Percentiles rank a stretch among this genome's conserved stretches.
Evolutionary conservation across 352 stramenopile species (phyloP).

Genomic region (Globisporangium mamillatum): DNA sequence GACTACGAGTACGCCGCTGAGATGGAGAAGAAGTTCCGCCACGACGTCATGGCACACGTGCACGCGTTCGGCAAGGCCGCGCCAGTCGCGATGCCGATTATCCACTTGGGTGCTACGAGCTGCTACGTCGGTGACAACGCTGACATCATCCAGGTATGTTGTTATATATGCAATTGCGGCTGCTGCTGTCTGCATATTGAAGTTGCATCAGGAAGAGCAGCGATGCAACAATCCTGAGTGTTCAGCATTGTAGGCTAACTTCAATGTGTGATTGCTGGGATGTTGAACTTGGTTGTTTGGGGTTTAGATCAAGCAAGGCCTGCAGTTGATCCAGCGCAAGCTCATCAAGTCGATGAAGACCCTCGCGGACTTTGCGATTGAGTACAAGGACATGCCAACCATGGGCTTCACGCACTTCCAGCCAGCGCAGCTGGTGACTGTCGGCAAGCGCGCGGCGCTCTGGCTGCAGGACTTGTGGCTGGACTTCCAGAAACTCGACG

Average conservation of each 20-base stretch:
- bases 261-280: slow-evolving; percentile 1
- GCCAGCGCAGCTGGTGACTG: slow-evolving; percentile 97
- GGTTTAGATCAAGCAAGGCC: slow-evolving; percentile 88
- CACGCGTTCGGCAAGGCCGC: slow-evolving; percentile 97
- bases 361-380: slow-evolving; percentile 92
- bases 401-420: slow-evolving; percentile 99
- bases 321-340: slow-evolving; percentile 96
- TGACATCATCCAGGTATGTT: slow-evolving; percentile 93
- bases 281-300: slow-evolving; percentile 7
- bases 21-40: slow-evolving; percentile 98
- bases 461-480: slow-evolving; percentile 98
- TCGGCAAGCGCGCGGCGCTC: slow-evolving; percentile 96
- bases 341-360: slow-evolving; percentile 96
- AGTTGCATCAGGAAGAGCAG: not conserved
- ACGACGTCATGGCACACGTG: slow-evolving; percentile 99
- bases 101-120: slow-evolving; percentile 97
- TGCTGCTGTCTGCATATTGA: not conserved
- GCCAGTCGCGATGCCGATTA: slow-evolving; percentile 97
- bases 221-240: not conserved
- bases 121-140: slow-evolving; percentile 99
- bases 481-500: slow-evolving; percentile 94
- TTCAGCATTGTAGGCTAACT: slow-evolving; percentile 2
- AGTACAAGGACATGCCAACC: slow-evolving; percentile 95
- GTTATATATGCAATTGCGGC: not conserved
- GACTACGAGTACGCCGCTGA: slow-evolving; percentile 97